These are phyloP conservation scores for Ogataea trehalophila DNA, from an alignment of 805 yeast species.

Conservation along the genomic window DNA sequence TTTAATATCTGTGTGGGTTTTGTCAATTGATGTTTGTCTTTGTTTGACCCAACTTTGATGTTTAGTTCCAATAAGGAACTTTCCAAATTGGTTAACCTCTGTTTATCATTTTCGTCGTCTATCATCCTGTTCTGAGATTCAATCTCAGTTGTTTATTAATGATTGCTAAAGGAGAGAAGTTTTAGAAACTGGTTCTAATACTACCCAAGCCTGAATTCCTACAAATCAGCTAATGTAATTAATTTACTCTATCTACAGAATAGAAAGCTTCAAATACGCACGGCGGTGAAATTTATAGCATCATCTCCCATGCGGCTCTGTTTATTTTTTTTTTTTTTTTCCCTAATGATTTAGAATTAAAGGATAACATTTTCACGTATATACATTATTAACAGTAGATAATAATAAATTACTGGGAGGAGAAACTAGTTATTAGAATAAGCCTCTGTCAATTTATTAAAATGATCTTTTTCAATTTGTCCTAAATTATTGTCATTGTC, in stretches of 20 bases:
- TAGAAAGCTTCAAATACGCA: too few species aligned
- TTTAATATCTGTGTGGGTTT: background rate
- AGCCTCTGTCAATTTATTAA: conserved; percentile 17
- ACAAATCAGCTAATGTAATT: too few species aligned
- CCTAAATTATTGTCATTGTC: conserved; percentile 28
- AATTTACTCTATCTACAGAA: too few species aligned
- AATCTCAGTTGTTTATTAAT: background rate
- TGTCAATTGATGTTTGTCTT: background rate
- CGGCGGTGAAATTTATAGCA: too few species aligned
- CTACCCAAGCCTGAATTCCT: too few species aligned
- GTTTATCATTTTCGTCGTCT: conserved; percentile 1
- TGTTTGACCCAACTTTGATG: conserved; percentile 13
- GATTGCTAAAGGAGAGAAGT: too few species aligned
- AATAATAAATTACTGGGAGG: background rate
- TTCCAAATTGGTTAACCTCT: conserved; percentile 6
- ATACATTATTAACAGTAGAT: too few species aligned
- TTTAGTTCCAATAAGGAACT: conserved; percentile 16
- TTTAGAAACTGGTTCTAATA: too few species aligned
- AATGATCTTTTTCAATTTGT: conserved; percentile 16
- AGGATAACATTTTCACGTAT: too few species aligned
- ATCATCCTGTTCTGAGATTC: background rate
- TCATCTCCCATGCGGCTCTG: too few species aligned
- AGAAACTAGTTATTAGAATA: conserved; percentile 6
- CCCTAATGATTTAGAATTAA: too few species aligned
- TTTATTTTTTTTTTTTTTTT: too few species aligned